Evolutionary conservation across 768 basidiomycete genomes (phyloP), one percentile per base, ranked within the genome.

Genomic region (Mycena albidolilacea): DNA sequence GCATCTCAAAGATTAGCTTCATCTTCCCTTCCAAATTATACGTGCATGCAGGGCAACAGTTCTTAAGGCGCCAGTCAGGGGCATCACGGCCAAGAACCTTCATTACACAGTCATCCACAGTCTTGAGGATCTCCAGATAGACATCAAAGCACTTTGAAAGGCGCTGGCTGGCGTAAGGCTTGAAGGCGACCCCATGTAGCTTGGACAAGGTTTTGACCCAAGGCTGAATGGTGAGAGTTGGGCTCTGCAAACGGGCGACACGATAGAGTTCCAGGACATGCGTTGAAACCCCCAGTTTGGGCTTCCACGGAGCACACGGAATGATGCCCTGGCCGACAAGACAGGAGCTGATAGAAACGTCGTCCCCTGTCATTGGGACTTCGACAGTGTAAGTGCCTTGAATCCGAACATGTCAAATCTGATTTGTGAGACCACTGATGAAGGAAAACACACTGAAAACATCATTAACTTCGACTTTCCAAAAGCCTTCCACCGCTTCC

Each of bases 21-120:
- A 54, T 63, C 46, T 80, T 78, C 5, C 61, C 78, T 44, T 75
- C 64, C 0, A 82, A 69, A 23, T 68, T 69, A 64, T 82, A 81
- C 10, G 69, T 66, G 64, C 81, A 82, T 0, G 76, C 65, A 3
- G 80, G 78, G 48, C 81, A 82, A 5, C 74, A 67, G 55, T 82
- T 67, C 35, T 60, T 69, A 19, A 81, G 69, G 0, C 78, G 73
- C 79, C 79, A 80, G 21, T 79, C 62, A 3, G 74, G 70, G 0
- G 41, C 17, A 17, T 78, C 74, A 3, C 72, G 71, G 1, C 65
- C 64, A 7, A 83, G 74, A 1, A 59, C 72, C 5, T 54, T 19
- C 10, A 23, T 21, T n/a, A 23, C 52, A 3, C 52, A 10, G 3
- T 3, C 7, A 10, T 54, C 52, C 3, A 23, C 21, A 7, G 12